Percentiles rank a stretch among this genome's conserved stretches.
Evolutionary conservation across 805 yeast genomes (phyloP).

Genomic region (Lipomyces chichibuensis): DNA sequence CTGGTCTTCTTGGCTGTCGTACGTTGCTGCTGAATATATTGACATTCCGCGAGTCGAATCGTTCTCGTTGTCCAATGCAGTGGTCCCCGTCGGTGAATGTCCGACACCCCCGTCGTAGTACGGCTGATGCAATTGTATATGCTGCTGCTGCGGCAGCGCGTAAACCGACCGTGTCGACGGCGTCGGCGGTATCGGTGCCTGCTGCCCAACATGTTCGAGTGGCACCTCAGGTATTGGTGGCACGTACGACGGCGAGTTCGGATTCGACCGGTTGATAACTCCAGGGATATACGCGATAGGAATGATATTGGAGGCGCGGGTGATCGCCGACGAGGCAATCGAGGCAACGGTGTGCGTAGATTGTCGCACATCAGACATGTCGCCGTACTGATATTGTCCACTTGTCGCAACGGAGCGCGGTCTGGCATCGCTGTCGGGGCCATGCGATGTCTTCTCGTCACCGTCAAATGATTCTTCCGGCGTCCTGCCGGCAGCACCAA

Average conservation of each 20-base stretch:
- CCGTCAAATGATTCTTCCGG: conserved; percentile 7
- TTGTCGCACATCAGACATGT: conserved; percentile 28
- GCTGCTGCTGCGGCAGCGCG: background rate
- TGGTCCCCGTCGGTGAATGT: background rate
- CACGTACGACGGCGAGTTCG: conserved; percentile 26
- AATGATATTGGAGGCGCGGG: conserved; percentile 82
- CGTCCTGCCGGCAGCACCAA: conserved; percentile 44
- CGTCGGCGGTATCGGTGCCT: background rate
- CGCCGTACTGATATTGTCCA: conserved; percentile 36
- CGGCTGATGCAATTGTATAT: background rate
- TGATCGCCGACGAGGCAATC: conserved; percentile 65
- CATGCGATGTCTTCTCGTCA: conserved; percentile 5
- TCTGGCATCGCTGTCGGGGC: background rate
- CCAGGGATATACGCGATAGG: conserved; percentile 96
- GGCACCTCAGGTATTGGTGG: conserved; percentile 40
- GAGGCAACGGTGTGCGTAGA: conserved; percentile 41
- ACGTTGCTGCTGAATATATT: conserved; percentile 29
- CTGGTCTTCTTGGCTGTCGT: conserved; percentile 27
- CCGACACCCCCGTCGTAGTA: background rate
- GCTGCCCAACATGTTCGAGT: conserved; percentile 11
- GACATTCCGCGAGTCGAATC: conserved; percentile 21
- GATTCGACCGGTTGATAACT: conserved; percentile 51
- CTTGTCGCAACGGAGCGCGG: conserved; percentile 29
- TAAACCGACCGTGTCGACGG: background rate
- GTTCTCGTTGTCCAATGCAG: background rate